A percentile compares a stretch with the other conserved stretches of the same genome.
Conservation (phyloP, 768 basidiomycete genomes). For the Tremella yokohamensis region DNA sequence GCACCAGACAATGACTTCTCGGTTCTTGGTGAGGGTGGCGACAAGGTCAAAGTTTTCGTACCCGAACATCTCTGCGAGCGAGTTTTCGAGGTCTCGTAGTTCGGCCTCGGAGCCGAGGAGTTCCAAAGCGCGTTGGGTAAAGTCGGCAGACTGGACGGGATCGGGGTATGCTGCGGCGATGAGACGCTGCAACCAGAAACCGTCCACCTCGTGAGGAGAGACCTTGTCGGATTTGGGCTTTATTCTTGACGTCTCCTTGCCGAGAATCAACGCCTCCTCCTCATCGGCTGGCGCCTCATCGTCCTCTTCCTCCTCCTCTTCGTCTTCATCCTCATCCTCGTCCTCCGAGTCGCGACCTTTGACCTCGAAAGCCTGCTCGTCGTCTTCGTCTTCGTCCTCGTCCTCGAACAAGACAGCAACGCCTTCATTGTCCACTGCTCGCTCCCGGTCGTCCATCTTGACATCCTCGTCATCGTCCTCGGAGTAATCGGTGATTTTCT, state of each 20-base stretch:
- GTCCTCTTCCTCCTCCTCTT: conserved; percentile 52
- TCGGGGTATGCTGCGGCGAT: conserved; percentile 88
- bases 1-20: conserved; percentile 95
- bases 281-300: conserved; percentile 56
- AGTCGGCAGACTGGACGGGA: conserved; percentile 87
- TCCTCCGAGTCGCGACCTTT: conserved; percentile 72
- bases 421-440: conserved; percentile 94
- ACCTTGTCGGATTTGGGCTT: conserved; percentile 68
- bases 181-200: conserved; percentile 97
- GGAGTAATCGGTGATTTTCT: conserved; percentile 94
- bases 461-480: conserved; percentile 68
- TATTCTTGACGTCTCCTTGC: conserved; percentile 57
- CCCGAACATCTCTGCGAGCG: conserved; percentile 93
- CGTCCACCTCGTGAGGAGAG: conserved; percentile 86
- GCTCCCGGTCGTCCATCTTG: conserved; percentile 71
- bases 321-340: conserved; percentile 59
- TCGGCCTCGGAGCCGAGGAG: conserved; percentile 82
- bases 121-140: conserved; percentile 76
- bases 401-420: conserved; percentile 98
- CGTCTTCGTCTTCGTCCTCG: conserved; percentile 82
- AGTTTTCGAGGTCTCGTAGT: conserved; percentile 89
- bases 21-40: conserved; percentile 85
- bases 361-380: conserved; percentile 84
- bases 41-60: conserved; percentile 78
- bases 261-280: conserved; percentile 74